phyloP scores from a whole-genome alignment of 2,329 filamentous ascomycete species.

The Cladosporium sp. region DNA sequence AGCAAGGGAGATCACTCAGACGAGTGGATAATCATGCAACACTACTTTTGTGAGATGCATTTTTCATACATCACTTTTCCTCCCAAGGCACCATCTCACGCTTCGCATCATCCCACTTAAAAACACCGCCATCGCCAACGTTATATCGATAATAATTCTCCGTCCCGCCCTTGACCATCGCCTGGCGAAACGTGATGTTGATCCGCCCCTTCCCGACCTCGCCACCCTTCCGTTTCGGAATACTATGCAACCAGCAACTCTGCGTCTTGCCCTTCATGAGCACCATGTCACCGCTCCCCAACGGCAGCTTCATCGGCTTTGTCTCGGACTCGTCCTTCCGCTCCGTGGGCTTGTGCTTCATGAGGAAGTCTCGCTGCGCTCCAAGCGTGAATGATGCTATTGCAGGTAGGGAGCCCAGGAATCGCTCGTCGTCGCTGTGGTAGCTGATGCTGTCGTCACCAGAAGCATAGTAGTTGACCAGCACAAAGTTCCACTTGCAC shows the following conservation, averaged over 20 bases:
- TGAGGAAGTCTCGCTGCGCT: constrained; percentile 64
- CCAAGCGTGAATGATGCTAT: constrained; percentile 73
- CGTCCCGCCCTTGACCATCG: constrained; percentile 64
- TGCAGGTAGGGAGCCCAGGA: constrained; percentile 61
- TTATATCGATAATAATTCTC: constrained; percentile 85
- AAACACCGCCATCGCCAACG: constrained; percentile 63
- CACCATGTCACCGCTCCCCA: constrained; percentile 69
- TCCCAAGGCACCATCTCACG: constrained; percentile 43
- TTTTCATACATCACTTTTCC: too few relatives aligned
- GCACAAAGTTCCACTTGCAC: constrained; percentile 68
- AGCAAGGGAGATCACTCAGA: too few relatives aligned
- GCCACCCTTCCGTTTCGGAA: constrained; percentile 65
- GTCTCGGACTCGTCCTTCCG: constrained; percentile 31
- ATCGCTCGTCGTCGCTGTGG: constrained; percentile 74
- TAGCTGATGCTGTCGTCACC: constrained; percentile 72
- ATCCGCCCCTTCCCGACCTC: constrained; percentile 55
- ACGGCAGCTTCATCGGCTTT: constrained; percentile 43
- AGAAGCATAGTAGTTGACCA: constrained; percentile 78
- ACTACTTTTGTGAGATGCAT: too few relatives aligned
- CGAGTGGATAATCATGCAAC: too few relatives aligned
- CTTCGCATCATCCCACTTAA: constrained; percentile 56
- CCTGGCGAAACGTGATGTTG: constrained; percentile 73
- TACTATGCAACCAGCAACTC: constrained; percentile 67
- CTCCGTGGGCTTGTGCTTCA: constrained; percentile 66
- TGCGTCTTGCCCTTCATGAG: constrained; percentile 73